These are phyloP conservation scores for Eucalyptus sp. DNA, from an alignment of 345 rosid genomes.

Conservation along the genomic window DNA sequence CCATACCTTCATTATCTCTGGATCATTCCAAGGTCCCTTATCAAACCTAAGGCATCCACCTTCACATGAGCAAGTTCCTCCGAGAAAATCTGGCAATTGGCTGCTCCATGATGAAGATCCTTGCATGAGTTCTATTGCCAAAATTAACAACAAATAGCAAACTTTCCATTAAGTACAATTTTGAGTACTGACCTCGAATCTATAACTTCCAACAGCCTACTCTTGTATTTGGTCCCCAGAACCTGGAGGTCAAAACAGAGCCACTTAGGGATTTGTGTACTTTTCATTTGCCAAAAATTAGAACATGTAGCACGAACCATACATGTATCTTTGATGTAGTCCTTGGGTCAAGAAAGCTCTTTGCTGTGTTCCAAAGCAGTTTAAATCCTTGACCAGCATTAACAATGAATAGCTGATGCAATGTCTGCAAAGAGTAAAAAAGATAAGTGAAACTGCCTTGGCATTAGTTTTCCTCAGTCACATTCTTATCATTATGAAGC, in stretches of 20 bases:
- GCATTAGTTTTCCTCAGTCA: neutral
- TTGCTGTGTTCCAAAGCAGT: slow-evolving; percentile 78
- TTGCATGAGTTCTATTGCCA: neutral
- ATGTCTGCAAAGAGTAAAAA: slow-evolving; percentile 37
- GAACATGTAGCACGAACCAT: neutral
- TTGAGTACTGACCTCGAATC: slow-evolving; percentile 52
- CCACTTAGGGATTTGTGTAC: neutral
- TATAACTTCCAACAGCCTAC: slow-evolving; percentile 64
- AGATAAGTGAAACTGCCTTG: neutral
- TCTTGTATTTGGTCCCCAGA: slow-evolving; percentile 64
- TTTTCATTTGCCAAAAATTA: neutral
- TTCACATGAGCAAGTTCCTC: slow-evolving; percentile 81
- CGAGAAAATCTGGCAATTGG: slow-evolving; percentile 94
- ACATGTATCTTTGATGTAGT: slow-evolving; percentile 91
- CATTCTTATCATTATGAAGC: neutral
- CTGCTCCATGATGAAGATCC: slow-evolving; percentile 23
- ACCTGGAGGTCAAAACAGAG: slow-evolving; percentile 42
- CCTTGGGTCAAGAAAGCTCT: slow-evolving; percentile 85
- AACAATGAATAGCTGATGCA: slow-evolving; percentile 89
- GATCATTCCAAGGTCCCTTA: slow-evolving; percentile 93
- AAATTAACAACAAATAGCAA: neutral
- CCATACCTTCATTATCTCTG: slow-evolving; percentile 75
- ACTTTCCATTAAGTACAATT: neutral
- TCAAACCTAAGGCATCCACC: slow-evolving; percentile 81
- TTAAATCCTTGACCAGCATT: slow-evolving; percentile 87